Evolutionary conservation across 2,329 filamentous ascomycete species (phyloP).

Genomic region (Neopestalotiopsis rosae): DNA sequence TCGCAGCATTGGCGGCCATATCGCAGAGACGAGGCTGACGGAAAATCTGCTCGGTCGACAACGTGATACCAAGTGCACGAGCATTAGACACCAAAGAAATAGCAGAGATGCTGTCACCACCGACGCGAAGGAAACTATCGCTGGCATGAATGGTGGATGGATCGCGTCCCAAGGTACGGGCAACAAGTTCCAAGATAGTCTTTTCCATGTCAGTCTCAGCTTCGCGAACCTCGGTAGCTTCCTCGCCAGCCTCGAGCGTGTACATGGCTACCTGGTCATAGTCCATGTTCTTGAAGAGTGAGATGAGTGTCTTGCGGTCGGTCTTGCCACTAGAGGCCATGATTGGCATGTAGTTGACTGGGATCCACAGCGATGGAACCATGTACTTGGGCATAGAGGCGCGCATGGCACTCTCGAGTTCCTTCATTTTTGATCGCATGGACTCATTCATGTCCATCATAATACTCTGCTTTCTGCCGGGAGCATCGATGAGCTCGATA

Average conservation of each 20-base stretch:
- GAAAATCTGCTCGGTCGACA: conserved; percentile 18
- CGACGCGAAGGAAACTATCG: conserved; percentile 11
- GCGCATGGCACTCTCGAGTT: background rate
- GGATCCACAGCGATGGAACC: conserved; percentile 9
- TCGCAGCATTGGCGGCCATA: conserved; percentile 7
- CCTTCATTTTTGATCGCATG: background rate
- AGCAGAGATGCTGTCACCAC: conserved; percentile 14
- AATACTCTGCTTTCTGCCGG: background rate
- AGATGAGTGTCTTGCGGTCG: conserved; percentile 9
- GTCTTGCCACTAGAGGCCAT: conserved; percentile 12
- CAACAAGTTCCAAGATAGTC: conserved; percentile 13
- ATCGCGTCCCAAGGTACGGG: conserved; percentile 9
- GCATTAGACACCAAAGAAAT: conserved; percentile 4
- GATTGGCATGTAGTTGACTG: conserved; percentile 7
- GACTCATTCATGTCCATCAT: conserved; percentile 10
- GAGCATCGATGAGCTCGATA: background rate
- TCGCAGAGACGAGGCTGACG: conserved; percentile 6
- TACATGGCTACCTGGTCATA: conserved; percentile 3
- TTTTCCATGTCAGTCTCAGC: conserved; percentile 17
- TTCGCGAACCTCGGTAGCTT: background rate
- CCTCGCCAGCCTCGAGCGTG: conserved; percentile 3
- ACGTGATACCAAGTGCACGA: background rate
- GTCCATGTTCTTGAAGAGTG: conserved; percentile 7
- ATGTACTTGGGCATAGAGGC: conserved; percentile 8
- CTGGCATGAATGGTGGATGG: background rate